A percentile compares a stretch with the other conserved stretches of the same genome.
phyloP scores from a whole-genome alignment of 1,284 basidiomycete species.

The Fomitopsis palustris region DNA sequence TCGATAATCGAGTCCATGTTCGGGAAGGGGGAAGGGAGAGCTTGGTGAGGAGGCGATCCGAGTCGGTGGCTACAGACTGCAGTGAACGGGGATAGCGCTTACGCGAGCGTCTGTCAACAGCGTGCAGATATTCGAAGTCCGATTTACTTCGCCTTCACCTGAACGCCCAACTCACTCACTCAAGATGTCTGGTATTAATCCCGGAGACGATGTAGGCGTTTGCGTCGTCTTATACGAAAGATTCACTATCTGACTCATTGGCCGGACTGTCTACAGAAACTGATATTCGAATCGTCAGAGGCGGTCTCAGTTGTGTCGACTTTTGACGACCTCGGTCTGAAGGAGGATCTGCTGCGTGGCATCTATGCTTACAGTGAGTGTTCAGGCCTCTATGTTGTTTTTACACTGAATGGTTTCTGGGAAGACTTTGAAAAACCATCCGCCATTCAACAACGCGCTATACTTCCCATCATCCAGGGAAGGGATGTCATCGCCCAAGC shows the following conservation, averaged over 20 bases:
- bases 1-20: conserved; percentile 91
- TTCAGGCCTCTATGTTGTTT: conserved; percentile 7
- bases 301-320: conserved; percentile 83
- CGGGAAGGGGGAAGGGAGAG: conserved; percentile 4
- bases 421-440: conserved; percentile 98
- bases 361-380: conserved; percentile 97
- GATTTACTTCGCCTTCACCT: conserved; percentile 32
- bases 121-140: conserved; percentile 49
- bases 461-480: conserved; percentile 92
- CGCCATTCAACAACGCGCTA: conserved; percentile 97
- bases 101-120: conserved; percentile 6
- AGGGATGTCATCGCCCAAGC: conserved; percentile 98
- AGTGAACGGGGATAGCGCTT: background rate
- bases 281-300: conserved; percentile 97
- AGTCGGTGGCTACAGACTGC: conserved; percentile 1
- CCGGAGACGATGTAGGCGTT: conserved; percentile 67
- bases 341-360: conserved; percentile 94
- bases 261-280: conserved; percentile 59
- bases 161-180: conserved; percentile 11
- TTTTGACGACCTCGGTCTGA: conserved; percentile 92
- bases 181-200: conserved; percentile 73
- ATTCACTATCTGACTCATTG: conserved; percentile 1
- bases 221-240: background rate
- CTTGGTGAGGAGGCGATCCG: conserved; percentile 5
- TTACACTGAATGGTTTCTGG: background rate